Conservation (phyloP, 306 rosid species). For the Quercus agrifolia region DNA sequence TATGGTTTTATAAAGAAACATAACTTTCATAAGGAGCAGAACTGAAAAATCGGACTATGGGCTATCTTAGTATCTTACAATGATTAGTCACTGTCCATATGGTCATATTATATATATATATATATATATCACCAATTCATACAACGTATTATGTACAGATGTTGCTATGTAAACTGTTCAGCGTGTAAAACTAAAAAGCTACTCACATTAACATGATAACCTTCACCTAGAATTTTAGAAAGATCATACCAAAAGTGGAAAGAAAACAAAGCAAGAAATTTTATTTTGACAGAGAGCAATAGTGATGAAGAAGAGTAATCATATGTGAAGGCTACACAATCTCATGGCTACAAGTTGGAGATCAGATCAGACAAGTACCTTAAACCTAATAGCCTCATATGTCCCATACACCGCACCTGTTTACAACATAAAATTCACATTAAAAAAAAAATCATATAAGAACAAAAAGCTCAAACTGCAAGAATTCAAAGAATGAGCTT, state of each 20-base stretch:
- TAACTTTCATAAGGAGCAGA: background rate
- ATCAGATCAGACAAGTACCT: conserved; percentile 45
- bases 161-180: background rate
- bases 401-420: conserved; percentile 89
- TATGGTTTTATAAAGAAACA: background rate
- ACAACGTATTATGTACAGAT: background rate
- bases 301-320: background rate
- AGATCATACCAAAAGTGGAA: background rate
- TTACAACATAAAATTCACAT: conserved; percentile 8
- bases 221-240: background rate
- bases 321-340: conserved; percentile 5
- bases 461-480: background rate
- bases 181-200: background rate
- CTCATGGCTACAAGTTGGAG: conserved; percentile 6
- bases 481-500: background rate
- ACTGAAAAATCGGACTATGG: background rate
- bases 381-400: conserved; percentile 71
- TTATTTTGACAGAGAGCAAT: background rate
- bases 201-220: background rate
- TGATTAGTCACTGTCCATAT: background rate
- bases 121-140: background rate
- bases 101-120: background rate
- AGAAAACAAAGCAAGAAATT: background rate
- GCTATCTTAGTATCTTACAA: background rate
- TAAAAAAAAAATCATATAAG: background rate